Conservation (phyloP, 75 land plant genomes). For the Picea glauca region DNA sequence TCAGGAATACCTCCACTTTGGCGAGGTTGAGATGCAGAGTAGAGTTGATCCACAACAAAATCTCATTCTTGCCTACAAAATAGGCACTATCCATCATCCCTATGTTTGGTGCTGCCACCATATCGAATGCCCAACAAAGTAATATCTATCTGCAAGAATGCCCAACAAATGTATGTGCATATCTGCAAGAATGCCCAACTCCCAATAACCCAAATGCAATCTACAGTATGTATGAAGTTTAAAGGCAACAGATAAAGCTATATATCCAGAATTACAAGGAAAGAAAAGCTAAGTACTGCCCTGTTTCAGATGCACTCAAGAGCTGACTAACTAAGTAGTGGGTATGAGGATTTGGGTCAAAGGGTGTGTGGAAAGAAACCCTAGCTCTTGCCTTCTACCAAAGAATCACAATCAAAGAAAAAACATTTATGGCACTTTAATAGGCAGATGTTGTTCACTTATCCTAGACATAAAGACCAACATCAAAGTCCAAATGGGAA, state of each 20-base stretch:
- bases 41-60: conserved; percentile 61
- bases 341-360: no score
- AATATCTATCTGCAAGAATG: neutral
- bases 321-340: no score
- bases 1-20: conserved; percentile 51
- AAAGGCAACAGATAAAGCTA: no score
- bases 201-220: conserved; percentile 5
- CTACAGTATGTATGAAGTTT: neutral
- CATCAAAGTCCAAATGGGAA: no score
- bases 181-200: neutral
- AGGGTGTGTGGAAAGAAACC: no score
- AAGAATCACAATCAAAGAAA: no score
- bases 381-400: no score
- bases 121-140: neutral
- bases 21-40: conserved; percentile 63
- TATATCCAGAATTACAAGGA: neutral
- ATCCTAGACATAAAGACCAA: no score
- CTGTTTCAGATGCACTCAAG: no score
- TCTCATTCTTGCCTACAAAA: conserved; percentile 67
- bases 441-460: no score
- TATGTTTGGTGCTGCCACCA: conserved; percentile 17
- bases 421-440: no score
- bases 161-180: neutral
- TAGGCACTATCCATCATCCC: conserved; percentile 69
- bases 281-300: no score